Evolutionary conservation across 208 protist species (phyloP), one percentile per base, ranked within the genome.

Genomic region (Borovskyia barvae): DNA sequence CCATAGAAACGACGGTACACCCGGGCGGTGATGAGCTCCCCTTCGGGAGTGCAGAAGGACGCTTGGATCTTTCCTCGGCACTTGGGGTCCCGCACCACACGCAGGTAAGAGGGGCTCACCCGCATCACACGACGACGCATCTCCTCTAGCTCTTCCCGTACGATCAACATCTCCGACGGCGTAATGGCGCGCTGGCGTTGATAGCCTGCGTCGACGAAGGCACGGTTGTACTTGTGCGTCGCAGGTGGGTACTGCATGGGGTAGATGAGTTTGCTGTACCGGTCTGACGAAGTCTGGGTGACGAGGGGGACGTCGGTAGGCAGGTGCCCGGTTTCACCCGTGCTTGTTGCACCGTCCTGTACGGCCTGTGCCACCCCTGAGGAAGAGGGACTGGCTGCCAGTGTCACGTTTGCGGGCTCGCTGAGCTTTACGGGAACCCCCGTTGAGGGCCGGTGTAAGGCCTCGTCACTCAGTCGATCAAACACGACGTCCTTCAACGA

Each of bases 1-100:
- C 87, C 87, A 60, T 93, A 93, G 64, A 87, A 93, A 45, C 87
- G 87, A 24, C 87, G 74, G 76, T 94, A 92, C 29, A 94, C 78
- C 14, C 88, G 78, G 17, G 64, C 88, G 2, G 30, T 84, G 35
- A 94, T 62, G 33, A 94, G 66, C 25, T 88, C 63, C 5, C 85
- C 88, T 9, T 91, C 83, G 9, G 80, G 75, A 14, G 77, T 90
- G 69, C 88, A 94, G 58, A 94, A 94, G 35, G 72, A 70, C 3
- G 80, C 80, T 61, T 92, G 75, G 22, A 93, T 77, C 54, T 91
- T 90, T n/a, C 88, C 88, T 4, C 75, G 78, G 55, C 83, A 90
- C 19, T 51, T 66, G 22, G 88, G 88, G 60, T 94, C 88, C 7
- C 85, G 77, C 40, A 92, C 82, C 12, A 94, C 57, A 39, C 88